Conservation (phyloP, 2,329 filamentous ascomycete genomes). For the Phoma sp. region DNA sequence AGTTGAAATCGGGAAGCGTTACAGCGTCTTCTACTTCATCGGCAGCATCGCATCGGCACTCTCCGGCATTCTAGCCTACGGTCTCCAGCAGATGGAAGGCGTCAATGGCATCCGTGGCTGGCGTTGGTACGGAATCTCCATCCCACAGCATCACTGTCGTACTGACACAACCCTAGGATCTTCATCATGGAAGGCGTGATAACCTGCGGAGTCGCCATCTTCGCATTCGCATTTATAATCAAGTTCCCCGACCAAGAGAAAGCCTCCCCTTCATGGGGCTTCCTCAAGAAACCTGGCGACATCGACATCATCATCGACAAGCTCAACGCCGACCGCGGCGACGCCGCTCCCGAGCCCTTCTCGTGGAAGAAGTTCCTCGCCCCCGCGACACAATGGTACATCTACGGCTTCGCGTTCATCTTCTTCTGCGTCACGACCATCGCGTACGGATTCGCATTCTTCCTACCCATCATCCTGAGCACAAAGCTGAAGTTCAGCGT, state of each 20-base stretch:
- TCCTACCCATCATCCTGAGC: constrained; percentile 31
- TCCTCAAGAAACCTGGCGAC: constrained; percentile 26
- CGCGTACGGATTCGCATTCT: constrained; percentile 32
- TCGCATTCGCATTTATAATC: constrained; percentile 29
- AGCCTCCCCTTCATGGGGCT: constrained; percentile 26
- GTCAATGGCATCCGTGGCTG: constrained; percentile 28
- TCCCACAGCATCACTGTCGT: background rate
- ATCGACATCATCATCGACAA: constrained; percentile 29
- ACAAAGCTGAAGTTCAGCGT: constrained; percentile 33
- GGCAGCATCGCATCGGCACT: constrained; percentile 33
- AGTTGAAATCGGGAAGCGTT: constrained; percentile 32
- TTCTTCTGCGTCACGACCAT: constrained; percentile 31
- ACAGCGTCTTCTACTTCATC: constrained; percentile 35
- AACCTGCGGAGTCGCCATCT: constrained; percentile 28
- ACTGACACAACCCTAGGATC: constrained; percentile 22
- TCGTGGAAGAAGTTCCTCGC: constrained; percentile 30
- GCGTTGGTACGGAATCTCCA: constrained; percentile 21
- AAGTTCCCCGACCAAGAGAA: constrained; percentile 35
- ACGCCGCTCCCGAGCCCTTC: constrained; percentile 26
- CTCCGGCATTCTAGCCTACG: constrained; percentile 32
- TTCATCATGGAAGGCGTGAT: constrained; percentile 36
- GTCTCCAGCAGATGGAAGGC: constrained; percentile 33
- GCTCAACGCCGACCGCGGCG: constrained; percentile 30
- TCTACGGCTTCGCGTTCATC: constrained; percentile 30
- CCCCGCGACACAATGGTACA: constrained; percentile 33